Base-by-base conservation (phyloP, 805 yeast species). In the Danielia reshetovae region DNA sequence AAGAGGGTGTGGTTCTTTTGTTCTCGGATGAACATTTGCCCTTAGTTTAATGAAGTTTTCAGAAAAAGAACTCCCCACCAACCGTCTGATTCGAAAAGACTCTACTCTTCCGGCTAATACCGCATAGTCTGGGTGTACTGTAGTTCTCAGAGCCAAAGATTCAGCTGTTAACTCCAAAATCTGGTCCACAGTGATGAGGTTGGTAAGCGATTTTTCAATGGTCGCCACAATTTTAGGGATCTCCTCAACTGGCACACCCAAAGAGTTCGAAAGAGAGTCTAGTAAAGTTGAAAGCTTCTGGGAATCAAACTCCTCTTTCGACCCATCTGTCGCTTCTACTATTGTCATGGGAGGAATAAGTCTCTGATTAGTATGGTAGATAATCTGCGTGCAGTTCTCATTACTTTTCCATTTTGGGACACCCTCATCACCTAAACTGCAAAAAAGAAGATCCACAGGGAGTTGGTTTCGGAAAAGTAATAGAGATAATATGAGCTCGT, bases 1-100 rank as follows among this genome's bases (percentile, higher is more conserved):
- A 79, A 87, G 71, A 7, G 93, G 87, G 21, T 35, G 39, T 3
- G 35, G 30, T 21, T 29, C 32, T 2, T 33, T 32, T 5, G 45
- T 35, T 34, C 40, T 33, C 13, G 42, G 42, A 30, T 39, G 35
- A 1, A 26, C 13, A 17, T 39, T 27, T 18, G 41, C 33, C 22
- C 43, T 37, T 24, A 59, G 39, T 11, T 44, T 19, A 7, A 26
- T 28, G 12, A 60, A 46, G 44, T 51, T 57, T 8, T 49, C 56
- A 21, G 59, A 41, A 27, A 66, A 66, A 12, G 51, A 31, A 2
- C 35, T 29, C 6, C 38, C 29, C 8, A 52, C 46, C 14, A 32
- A 27, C 27, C 45, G 39, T 29, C 54, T 62, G 26, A 65, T 30
- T 24, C 54, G 53, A n/a, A 29, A 30, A 1, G 65, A 63, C 33